Conservation (phyloP, 1,284 basidiomycete species). For the Dichomitus squalens region DNA sequence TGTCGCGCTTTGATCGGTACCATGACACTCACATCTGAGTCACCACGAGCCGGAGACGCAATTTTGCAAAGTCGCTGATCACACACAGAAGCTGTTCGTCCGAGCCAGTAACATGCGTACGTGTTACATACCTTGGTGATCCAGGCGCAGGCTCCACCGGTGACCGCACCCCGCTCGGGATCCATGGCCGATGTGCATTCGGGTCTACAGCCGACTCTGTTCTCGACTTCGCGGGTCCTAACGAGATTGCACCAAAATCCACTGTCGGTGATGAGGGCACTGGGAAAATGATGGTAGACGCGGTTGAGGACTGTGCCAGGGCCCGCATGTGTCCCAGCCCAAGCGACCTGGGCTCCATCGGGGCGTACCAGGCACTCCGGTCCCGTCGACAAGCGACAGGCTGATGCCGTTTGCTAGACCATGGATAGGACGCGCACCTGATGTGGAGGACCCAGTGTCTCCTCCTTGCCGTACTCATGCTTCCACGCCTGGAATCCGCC, state of each 20-base stretch:
- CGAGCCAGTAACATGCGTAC: background rate
- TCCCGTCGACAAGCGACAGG: conserved; percentile 22
- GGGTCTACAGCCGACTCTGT: conserved; percentile 27
- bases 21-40: background rate
- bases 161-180: conserved; percentile 23
- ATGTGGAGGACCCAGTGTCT: conserved; percentile 38
- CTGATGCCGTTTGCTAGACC: conserved; percentile 19
- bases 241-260: conserved; percentile 26
- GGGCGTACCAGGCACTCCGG: conserved; percentile 18
- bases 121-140: conserved; percentile 25
- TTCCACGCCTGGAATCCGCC: conserved; percentile 90
- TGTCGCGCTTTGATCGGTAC: too few species aligned
- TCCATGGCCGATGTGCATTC: conserved; percentile 28
- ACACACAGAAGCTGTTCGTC: too few species aligned
- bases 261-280: conserved; percentile 27
- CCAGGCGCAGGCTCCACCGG: conserved; percentile 23
- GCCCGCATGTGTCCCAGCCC: conserved; percentile 25
- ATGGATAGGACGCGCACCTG: conserved; percentile 9
- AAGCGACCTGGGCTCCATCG: conserved; percentile 13
- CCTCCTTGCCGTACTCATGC: conserved; percentile 58
- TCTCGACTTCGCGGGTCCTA: conserved; percentile 27
- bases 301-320: conserved; percentile 30
- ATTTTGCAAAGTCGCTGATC: background rate
- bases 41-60: background rate
- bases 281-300: conserved; percentile 25